These are phyloP conservation scores for Apophysomyces elegans DNA, from an alignment of 371 early-diverging fungal genomes.

Conservation along the genomic window DNA sequence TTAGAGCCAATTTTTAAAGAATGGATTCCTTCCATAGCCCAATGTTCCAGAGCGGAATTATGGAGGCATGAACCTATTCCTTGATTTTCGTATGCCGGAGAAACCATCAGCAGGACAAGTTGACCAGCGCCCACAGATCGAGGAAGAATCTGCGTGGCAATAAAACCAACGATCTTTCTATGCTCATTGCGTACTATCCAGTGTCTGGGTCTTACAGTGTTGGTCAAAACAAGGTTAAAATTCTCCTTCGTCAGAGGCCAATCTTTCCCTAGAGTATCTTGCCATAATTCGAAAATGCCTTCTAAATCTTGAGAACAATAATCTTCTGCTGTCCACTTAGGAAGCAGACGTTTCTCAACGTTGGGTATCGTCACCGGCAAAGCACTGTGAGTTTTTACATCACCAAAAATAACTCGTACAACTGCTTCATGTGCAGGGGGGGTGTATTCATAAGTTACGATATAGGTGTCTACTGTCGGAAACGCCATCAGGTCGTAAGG, in stretches of 20 bases:
- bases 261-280: conserved; percentile 14
- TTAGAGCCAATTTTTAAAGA: conserved; percentile 34
- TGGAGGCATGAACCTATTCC: conserved; percentile 45
- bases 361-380: conserved; percentile 46
- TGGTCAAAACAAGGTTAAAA: conserved; percentile 29
- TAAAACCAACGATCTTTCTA: conserved; percentile 40
- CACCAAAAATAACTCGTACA: conserved; percentile 43
- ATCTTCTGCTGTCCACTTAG: background rate
- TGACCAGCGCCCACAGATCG: conserved; percentile 29
- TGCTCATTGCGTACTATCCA: conserved; percentile 24
- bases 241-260: conserved; percentile 41
- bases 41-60: conserved; percentile 28
- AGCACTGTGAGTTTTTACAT: conserved; percentile 25
- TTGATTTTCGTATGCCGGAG: conserved; percentile 25
- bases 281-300: conserved; percentile 33
- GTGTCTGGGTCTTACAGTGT: conserved; percentile 24
- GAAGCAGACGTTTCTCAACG: background rate
- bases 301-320: conserved; percentile 21
- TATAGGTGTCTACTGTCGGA: conserved; percentile 37
- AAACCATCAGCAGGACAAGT: conserved; percentile 40
- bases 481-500: conserved; percentile 54
- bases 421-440: conserved; percentile 52
- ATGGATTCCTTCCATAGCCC: conserved; percentile 20
- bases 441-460: conserved; percentile 55
- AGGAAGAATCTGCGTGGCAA: conserved; percentile 32